Evolutionary conservation across 1,284 basidiomycete species (phyloP), one percentile per base, ranked within the genome.

Genomic region (Vanrija sp.): DNA sequence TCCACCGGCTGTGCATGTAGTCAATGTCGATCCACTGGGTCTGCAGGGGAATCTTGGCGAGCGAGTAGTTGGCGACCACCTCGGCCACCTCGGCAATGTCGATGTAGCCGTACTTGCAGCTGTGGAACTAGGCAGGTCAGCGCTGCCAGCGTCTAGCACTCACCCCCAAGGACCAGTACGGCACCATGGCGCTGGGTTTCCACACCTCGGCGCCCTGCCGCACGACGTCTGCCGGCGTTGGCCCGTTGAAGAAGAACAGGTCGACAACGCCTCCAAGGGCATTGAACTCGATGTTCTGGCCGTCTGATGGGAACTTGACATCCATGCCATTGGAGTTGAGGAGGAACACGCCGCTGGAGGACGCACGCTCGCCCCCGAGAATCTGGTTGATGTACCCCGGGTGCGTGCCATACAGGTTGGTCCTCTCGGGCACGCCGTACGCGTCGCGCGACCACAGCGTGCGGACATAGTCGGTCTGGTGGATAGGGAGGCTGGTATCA

Each of bases 1-100:
- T 81, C 20, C 82, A 64, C 35, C 84, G 80, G 51, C 79, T 74
- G 65, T 82, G 77, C 85, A 87, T 87, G 69, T 86, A 88, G 70
- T 88, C 86, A 41, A 67, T 65, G 44, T 61, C 63, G 56, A 59
- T 64, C 67, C 59, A 63, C 57, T 55, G 57, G 2, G 57, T 60
- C 41, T 62, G 54, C 15, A 62, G 42, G 3, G 60, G 60, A 39
- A 62, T 62, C 24, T 53, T 53, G 0, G 68, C 64, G 31, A 53
- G 51, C 8, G 61, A 57, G 53, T 69, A 68, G 53, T 68, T 68
- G 24, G 56, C 49, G n/a, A 68, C 60, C 7, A 59, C 59, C 57
- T 68, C 60, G 18, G 66, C 64, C 3, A 68, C 65, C 12, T 68
- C 54, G 3, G 62, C 55, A 46, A 64, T 66, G 45, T 65, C 65